Base-by-base conservation (phyloP, 2,329 filamentous ascomycete species). In the Elsinoe arachidis region DNA sequence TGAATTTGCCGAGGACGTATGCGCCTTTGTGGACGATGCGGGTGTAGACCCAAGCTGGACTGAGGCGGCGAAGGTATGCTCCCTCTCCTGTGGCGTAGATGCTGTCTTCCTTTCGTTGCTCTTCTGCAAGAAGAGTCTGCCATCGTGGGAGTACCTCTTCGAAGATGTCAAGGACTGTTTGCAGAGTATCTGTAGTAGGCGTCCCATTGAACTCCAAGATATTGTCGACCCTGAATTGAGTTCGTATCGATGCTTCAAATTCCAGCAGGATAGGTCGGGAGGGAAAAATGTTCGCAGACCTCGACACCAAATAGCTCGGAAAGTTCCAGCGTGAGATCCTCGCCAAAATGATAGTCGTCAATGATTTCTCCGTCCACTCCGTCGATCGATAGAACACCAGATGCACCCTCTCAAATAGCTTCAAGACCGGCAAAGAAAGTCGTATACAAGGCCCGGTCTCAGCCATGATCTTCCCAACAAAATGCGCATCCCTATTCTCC, bases 291-390 rank as follows among this genome's bases (percentile, higher is more conserved):
- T 90, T 95, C 23, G 86, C 82, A 0, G 90, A 95, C 34, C 93
- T 83, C 59, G 87, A 95, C 4, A 97, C 91, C 19, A 97, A 81
- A 66, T 96, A 99, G 2, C 86, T 78, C 0, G 92, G 91, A 62
- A 96, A 99, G 68, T 91, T 93, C 35, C 89, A 81, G 43, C 84
- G 81, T 1, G 91, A 88, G 58, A 95, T 95, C 62, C 92, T 91
- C 6, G 93, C 89, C 4, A 99, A 79, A 44, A 99, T 96, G 56
- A 97, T 92, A 0, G 91, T 92, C 1, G 90, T 97, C 12, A 99
- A 76, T 1, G 92, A 96, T 70, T 96, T 97, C 65, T 97, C 92
- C 0, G 91, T 95, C 93, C 93, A 99, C 69, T 96, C 88, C 0
- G 90, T 95, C 9, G 91, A 96, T 59, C 92, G 81, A 70, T 97